Conservation (phyloP, 2,329 filamentous ascomycete species). For the Ceratocystis lukuohia region DNA sequence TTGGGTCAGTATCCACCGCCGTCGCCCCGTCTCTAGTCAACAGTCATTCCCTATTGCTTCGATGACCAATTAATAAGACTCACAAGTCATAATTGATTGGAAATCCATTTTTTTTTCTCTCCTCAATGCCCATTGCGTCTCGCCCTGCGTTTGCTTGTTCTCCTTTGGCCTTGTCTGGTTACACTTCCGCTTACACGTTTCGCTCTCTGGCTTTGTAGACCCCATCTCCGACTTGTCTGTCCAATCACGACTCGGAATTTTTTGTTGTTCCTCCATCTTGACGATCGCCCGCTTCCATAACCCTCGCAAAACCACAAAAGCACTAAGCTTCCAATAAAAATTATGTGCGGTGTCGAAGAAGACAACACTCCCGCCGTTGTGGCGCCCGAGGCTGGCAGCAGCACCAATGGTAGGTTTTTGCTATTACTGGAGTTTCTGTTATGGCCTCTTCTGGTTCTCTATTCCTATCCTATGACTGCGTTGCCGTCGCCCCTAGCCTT, state of each 20-base stretch:
- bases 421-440: neutral
- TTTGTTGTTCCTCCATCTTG: neutral
- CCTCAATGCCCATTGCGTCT: neutral
- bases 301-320: no score
- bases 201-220: constrained; percentile 7
- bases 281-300: neutral
- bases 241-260: constrained; percentile 7
- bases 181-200: constrained; percentile 12
- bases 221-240: neutral
- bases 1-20: neutral
- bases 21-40: neutral
- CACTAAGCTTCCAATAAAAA: neutral
- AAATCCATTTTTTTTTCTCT: constrained; percentile 5
- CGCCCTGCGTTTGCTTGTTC: neutral
- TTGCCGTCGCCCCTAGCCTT: neutral
- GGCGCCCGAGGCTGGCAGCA: constrained; percentile 6
- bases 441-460: neutral
- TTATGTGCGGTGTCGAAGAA: constrained; percentile 18
- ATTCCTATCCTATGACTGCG: neutral
- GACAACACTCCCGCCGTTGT: constrained; percentile 16
- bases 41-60: neutral
- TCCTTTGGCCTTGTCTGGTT: neutral
- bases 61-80: neutral
- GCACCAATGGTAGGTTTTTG: constrained; percentile 13
- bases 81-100: neutral